Conservation (phyloP, 2,329 filamentous ascomycete genomes). For the Epichloe glyceriae region DNA sequence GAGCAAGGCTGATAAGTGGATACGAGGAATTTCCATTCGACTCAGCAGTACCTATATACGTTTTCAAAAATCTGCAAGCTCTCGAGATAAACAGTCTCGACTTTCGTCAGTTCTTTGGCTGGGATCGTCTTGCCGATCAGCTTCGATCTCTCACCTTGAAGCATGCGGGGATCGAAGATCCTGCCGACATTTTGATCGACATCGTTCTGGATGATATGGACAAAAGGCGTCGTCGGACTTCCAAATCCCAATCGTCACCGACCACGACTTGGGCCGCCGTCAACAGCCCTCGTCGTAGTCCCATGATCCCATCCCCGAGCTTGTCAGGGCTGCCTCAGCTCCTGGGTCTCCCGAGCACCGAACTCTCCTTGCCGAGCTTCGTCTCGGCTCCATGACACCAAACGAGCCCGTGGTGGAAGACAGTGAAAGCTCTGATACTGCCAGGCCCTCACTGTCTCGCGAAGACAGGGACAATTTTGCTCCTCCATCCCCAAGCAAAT, state of each 20-base stretch:
- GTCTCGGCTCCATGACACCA: constrained; percentile 45
- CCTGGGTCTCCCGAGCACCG: constrained; percentile 48
- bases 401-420: constrained; percentile 37
- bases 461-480: constrained; percentile 34
- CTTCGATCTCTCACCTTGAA: constrained; percentile 80
- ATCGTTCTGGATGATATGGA: constrained; percentile 97
- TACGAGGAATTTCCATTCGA: constrained; percentile 98
- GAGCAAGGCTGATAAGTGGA: constrained; percentile 75
- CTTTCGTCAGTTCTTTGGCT: constrained; percentile 93
- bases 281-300: constrained; percentile 48
- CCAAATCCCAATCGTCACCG: constrained; percentile 73
- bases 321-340: constrained; percentile 54
- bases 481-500: constrained; percentile 27
- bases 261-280: constrained; percentile 53
- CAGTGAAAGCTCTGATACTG: constrained; percentile 18
- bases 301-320: constrained; percentile 48
- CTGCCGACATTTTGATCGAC: constrained; percentile 76
- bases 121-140: constrained; percentile 88
- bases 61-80: constrained; percentile 92
- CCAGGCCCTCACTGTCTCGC: constrained; percentile 29
- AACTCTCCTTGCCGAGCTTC: constrained; percentile 34
- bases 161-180: constrained; percentile 77
- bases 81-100: constrained; percentile 93
- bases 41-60: constrained; percentile 88
- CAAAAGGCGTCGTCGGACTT: constrained; percentile 73